Evolutionary conservation across 345 rosid species (phyloP), one percentile per base, ranked within the genome.

Genomic region (Eucalyptus grandis): DNA sequence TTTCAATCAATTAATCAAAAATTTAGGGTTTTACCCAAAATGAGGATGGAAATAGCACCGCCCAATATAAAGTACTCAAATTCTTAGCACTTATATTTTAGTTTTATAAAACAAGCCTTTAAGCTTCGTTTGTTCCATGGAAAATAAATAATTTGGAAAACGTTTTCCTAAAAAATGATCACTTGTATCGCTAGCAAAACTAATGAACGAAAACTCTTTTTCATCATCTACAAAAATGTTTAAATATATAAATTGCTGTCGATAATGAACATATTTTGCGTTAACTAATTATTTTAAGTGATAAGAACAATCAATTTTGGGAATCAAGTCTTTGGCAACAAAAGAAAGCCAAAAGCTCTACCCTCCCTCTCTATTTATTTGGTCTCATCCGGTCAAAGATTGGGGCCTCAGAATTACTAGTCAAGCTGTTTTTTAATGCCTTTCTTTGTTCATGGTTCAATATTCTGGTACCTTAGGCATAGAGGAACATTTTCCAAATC

Each of bases 261-360:
- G 0, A 30, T 30, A 27, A 62, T 27, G 9, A 62, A 30, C 6
- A 62, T 12, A 62, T 12, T 5, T 27, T 27, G 1, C 0, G 0
- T 62, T 62, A 62, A 30, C 17, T 62, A 1, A 62, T 62, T 30
- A 62, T 62, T 1, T 62, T 6, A 30, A 62, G 69, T 30, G 67
- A 60, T 27, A 60, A 1, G 7, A 3, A 62, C 8, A 1, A 62
- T 62, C 16, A 62, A 30, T 6, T 27, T 62, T 62, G 7, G 34
- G 8, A 62, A 62, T 56, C 30, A 56, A 56, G 30, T 56, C 62
- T 24, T 56, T 4, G 62, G 24, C 30, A 56, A 56, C 27, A 56
- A 22, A 6, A 56, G 3, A 56, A 24, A 56, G 10, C 62, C 14
- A 56, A 56, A 56, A 56, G 14, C 6, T 56, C 27, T 24, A 24